A percentile compares a stretch with the other conserved stretches of the same genome.
Conservation (phyloP, 495 filamentous ascomycete species). For the Penicillium dipodomyicola region DNA sequence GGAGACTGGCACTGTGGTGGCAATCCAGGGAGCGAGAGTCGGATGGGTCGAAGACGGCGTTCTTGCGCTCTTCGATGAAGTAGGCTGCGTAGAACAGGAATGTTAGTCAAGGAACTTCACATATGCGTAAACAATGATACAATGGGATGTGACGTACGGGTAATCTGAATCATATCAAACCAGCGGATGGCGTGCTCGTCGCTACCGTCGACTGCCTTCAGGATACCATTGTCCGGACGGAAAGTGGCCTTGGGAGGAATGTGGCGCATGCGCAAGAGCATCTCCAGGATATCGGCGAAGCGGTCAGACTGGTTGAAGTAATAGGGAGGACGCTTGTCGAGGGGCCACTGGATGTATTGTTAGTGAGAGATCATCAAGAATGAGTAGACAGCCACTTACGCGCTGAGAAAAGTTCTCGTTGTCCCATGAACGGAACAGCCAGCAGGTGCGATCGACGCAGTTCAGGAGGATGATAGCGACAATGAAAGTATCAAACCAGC, state of each 20-base stretch:
- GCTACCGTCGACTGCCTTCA: conserved; percentile 52
- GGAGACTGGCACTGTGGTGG: conserved; percentile 59
- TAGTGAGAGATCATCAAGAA: background rate
- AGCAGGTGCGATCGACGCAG: conserved; percentile 80
- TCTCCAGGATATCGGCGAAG: conserved; percentile 68
- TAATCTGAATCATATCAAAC: conserved; percentile 59
- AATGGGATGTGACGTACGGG: conserved; percentile 47
- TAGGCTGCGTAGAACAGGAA: conserved; percentile 24
- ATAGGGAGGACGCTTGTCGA: conserved; percentile 62
- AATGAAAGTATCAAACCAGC: conserved; percentile 72
- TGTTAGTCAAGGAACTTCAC: background rate
- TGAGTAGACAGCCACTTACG: conserved; percentile 22
- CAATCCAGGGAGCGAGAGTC: conserved; percentile 69
- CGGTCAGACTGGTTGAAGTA: conserved; percentile 70
- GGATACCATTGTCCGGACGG: conserved; percentile 50
- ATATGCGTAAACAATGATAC: background rate
- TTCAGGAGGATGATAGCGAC: conserved; percentile 71
- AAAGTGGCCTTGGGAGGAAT: conserved; percentile 60
- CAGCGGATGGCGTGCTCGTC: conserved; percentile 54
- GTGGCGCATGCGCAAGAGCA: conserved; percentile 72
- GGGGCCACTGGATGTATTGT: conserved; percentile 55
- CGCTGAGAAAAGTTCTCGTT: conserved; percentile 51
- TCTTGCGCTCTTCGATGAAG: conserved; percentile 46
- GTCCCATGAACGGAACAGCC: conserved; percentile 75
- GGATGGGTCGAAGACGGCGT: conserved; percentile 55